Evolutionary conservation across 2,329 filamentous ascomycete genomes (phyloP), one percentile per base, ranked within the genome.

Genomic region (Ophiostoma australiae): DNA sequence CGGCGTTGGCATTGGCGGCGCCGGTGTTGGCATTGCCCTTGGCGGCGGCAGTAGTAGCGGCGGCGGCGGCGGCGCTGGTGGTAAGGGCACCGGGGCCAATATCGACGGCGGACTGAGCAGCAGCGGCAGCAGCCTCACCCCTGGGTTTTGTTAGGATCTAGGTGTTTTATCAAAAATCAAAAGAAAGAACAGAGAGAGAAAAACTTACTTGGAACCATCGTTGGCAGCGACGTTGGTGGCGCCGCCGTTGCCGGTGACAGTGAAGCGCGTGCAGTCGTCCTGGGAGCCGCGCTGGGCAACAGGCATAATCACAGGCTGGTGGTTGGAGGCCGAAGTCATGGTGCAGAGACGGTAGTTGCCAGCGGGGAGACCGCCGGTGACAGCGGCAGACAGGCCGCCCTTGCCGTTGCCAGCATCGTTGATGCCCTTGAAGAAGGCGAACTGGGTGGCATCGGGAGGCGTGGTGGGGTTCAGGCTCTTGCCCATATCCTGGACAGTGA

Each of bases 401-500:
- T 80, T 74, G 11, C 79, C 79, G 72, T 83, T 78, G 6, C 80
- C 80, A 37, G 75, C 75, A 70, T 80, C 79, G 74, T 81, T 80
- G 75, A 81, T 80, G 52, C 80, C 80, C 74, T 81, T 81, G 77
- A 81, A 81, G 74, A 81, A 81, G 39, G 76, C 78, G 65, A 78
- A 88, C 75, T 82, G 78, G 13, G 78, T 79, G 15, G 87, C 81
- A 73, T 88, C 82, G 11, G 85, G 81, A 20, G 86, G 82, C 8
- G 77, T 74, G 2, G 75, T 78, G 1, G 86, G 86, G 76, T 83
- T 86, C 72, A 85, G 75, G 61, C 77, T 79, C 75, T 79, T 77
- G 44, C 86, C 86, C 48, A 86, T 79, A 73, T 86, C 82, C 77
- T 89, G 87, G 33, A 88, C 80, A 35, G 84, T 86, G 71, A 89